These are phyloP conservation scores for Solanum arcanum DNA, from an alignment of 257 asterid species.

Conservation along the genomic window DNA sequence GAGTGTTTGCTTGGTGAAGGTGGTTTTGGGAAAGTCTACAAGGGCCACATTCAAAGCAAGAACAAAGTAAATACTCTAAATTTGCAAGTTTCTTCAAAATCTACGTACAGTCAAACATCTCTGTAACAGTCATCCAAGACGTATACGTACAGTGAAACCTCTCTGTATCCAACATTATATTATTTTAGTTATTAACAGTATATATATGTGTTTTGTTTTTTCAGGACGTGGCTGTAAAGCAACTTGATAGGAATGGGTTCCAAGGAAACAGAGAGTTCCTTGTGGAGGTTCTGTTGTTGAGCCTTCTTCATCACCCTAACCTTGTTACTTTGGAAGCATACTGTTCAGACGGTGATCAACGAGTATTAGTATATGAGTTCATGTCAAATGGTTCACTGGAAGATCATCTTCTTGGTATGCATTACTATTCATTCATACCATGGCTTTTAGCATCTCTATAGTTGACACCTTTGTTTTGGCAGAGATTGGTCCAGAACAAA, in stretches of 20 bases:
- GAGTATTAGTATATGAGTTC: constrained; percentile 43
- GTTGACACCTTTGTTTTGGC: not conserved
- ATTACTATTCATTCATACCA: not conserved
- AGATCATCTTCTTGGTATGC: constrained; percentile 63
- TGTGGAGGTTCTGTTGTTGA: constrained; percentile 44
- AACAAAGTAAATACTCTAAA: constrained; percentile 13
- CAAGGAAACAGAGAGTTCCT: constrained; percentile 56
- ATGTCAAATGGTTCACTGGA: constrained; percentile 67
- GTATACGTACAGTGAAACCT: too few relatives aligned
- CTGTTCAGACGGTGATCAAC: constrained; percentile 47
- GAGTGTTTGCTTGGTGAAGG: constrained; percentile 41
- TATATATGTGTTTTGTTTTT: not conserved
- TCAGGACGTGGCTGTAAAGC: constrained; percentile 52
- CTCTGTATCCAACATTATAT: not conserved
- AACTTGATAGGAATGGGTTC: constrained; percentile 47
- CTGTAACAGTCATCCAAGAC: not conserved
- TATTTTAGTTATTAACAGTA: not conserved
- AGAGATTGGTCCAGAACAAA: constrained; percentile 31
- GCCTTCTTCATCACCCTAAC: constrained; percentile 42
- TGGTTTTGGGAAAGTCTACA: constrained; percentile 64
- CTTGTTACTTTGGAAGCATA: constrained; percentile 49
- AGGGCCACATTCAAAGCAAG: constrained; percentile 29
- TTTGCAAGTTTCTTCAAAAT: not conserved
- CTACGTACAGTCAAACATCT: not conserved
- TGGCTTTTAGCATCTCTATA: not conserved